Percentiles rank a stretch among this genome's conserved stretches.
phyloP scores from a whole-genome alignment of 495 filamentous ascomycete species.

The Lophiotrema nucula region DNA sequence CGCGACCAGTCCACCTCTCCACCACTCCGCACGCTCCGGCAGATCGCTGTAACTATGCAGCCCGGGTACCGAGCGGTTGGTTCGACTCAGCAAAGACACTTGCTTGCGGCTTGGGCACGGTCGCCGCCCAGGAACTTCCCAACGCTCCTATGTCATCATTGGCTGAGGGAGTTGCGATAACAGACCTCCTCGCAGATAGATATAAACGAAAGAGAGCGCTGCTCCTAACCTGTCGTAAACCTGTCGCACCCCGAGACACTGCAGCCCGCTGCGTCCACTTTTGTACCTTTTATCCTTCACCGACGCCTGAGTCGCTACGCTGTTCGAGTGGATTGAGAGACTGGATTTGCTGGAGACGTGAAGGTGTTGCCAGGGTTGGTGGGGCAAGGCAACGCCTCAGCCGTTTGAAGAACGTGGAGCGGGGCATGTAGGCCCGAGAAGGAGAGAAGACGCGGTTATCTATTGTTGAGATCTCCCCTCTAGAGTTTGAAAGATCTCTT shows the following conservation, averaged over 20 bases:
- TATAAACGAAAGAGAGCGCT: constrained; percentile 10
- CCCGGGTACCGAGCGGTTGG: no score
- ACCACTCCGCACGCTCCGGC: no score
- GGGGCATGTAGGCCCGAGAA: constrained; percentile 26
- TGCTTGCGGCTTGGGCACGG: neutral
- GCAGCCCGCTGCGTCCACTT: constrained; percentile 6
- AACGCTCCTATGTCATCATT: constrained; percentile 1
- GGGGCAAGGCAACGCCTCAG: no score
- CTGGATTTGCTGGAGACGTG: neutral
- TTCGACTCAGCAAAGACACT: no score
- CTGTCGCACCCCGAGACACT: constrained; percentile 3
- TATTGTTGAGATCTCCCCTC: neutral
- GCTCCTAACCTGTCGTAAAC: neutral
- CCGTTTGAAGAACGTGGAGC: no score
- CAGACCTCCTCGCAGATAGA: neutral
- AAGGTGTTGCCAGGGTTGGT: neutral
- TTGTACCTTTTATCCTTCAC: neutral
- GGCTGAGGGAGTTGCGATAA: constrained; percentile 1
- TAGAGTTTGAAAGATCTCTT: neutral
- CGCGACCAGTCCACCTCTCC: no score
- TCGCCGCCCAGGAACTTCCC: neutral
- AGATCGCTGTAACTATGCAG: no score
- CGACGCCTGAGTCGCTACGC: constrained; percentile 16
- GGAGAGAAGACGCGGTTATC: constrained; percentile 12
- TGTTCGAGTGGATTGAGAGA: neutral